phyloP scores from a whole-genome alignment of 148 eudicot species.

The Fagopyrum homotropicum region DNA sequence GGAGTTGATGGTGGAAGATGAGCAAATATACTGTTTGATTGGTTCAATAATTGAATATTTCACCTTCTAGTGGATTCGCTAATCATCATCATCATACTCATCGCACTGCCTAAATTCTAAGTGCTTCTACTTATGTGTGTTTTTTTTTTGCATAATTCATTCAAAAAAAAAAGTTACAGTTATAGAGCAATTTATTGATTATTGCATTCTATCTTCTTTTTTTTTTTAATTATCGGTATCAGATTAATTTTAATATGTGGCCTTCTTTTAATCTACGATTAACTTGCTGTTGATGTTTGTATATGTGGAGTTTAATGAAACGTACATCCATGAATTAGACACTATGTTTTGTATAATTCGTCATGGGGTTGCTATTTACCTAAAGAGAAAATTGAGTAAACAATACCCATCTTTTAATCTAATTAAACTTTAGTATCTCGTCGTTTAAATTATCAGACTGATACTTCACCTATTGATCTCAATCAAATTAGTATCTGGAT shows the following conservation, averaged over 20 bases:
- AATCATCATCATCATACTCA: background rate
- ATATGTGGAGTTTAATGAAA: too few species aligned
- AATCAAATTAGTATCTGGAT: too few species aligned
- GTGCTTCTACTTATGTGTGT: background rate
- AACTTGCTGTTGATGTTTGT: too few species aligned
- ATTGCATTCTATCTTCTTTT: background rate
- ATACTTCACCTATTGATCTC: too few species aligned
- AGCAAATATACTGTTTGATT: background rate
- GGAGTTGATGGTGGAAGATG: background rate
- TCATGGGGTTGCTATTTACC: too few species aligned
- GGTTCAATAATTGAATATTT: constrained; percentile 9
- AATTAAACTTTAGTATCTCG: too few species aligned
- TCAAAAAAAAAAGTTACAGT: background rate
- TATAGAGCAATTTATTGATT: background rate
- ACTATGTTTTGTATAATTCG: too few species aligned
- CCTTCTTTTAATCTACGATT: background rate
- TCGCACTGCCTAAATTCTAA: background rate
- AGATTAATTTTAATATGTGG: background rate
- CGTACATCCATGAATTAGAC: background rate
- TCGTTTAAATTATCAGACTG: too few species aligned
- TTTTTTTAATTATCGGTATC: too few species aligned
- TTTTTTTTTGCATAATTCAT: background rate
- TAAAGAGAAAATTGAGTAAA: too few species aligned
- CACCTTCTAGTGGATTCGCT: constrained; percentile 2
- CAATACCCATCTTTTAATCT: too few species aligned